Percentiles rank a stretch among this genome's conserved stretches.
Conservation (phyloP, 164 flowering plant species). For the Vitis rupestris region DNA sequence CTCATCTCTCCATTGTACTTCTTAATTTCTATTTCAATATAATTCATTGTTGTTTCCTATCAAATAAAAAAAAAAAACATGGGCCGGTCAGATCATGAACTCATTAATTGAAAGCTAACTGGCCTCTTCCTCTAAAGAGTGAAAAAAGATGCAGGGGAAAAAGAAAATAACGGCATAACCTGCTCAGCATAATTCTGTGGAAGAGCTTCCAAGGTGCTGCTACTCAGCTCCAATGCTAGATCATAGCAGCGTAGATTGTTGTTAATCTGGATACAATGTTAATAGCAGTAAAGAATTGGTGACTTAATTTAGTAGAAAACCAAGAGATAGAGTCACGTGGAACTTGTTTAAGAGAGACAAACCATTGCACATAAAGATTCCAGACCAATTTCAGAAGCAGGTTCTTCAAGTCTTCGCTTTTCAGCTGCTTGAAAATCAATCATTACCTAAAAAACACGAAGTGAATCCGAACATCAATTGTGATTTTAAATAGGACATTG, state of each 20-base stretch:
- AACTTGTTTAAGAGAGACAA: constrained; percentile 20
- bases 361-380: constrained; percentile 98
- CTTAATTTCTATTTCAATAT: too few species aligned
- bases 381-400: constrained; percentile 94
- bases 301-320: neutral
- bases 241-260: constrained; percentile 97
- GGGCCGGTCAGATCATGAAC: neutral
- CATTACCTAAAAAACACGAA: constrained; percentile 63
- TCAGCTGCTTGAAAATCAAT: constrained; percentile 98
- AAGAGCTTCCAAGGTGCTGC: constrained; percentile 87
- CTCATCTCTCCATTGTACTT: too few species aligned
- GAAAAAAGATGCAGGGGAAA: neutral
- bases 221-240: constrained; percentile 94
- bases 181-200: constrained; percentile 90
- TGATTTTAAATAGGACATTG: too few species aligned
- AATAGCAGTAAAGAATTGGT: neutral
- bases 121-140: neutral
- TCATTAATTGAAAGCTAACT: too few species aligned
- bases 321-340: neutral
- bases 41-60: too few species aligned
- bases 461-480: neutral
- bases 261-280: constrained; percentile 56
- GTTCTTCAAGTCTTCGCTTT: constrained; percentile 84
- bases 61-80: neutral
- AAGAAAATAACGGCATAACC: constrained; percentile 32